Conservation (phyloP, 2,329 filamentous ascomycete genomes). For the Anthostomella pinea region DNA sequence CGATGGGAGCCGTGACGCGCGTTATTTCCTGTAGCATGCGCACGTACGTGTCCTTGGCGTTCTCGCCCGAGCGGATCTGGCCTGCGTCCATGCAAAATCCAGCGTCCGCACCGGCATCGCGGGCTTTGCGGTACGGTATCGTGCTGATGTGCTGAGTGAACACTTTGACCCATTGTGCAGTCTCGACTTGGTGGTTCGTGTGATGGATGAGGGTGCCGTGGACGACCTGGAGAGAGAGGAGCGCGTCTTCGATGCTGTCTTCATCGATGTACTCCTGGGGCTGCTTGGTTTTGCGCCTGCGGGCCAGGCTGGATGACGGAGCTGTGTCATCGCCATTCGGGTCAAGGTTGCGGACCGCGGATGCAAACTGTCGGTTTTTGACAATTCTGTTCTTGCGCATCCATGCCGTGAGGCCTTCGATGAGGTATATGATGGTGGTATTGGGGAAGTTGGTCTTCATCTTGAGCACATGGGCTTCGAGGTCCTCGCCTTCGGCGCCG, state of each 20-base stretch:
- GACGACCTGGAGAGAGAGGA: slow-evolving; percentile 66
- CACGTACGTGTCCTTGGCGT: slow-evolving; percentile 63
- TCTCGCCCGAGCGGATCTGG: slow-evolving; percentile 69
- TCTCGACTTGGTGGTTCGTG: slow-evolving; percentile 57
- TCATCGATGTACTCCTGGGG: slow-evolving; percentile 58
- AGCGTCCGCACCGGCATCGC: slow-evolving; percentile 49
- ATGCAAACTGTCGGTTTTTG: slow-evolving; percentile 65
- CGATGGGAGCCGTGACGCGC: slow-evolving; percentile 69
- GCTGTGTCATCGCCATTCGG: slow-evolving; percentile 30
- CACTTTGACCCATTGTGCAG: slow-evolving; percentile 67
- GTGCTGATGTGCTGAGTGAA: slow-evolving; percentile 80
- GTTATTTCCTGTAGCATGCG: slow-evolving; percentile 75
- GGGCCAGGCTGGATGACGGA: slow-evolving; percentile 23
- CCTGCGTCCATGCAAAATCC: slow-evolving; percentile 78
- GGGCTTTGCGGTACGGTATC: slow-evolving; percentile 64
- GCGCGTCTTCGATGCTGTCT: slow-evolving; percentile 66
- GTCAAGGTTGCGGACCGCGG: slow-evolving; percentile 54
- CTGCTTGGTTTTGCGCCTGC: slow-evolving; percentile 40
- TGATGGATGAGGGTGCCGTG: slow-evolving; percentile 70
- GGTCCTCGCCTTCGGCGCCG: slow-evolving; percentile 41
- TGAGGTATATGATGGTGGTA: slow-evolving; percentile 63
- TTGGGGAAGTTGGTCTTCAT: slow-evolving; percentile 53
- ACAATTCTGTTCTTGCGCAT: slow-evolving; percentile 66
- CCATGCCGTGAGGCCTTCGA: slow-evolving; percentile 67
- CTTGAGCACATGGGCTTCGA: slow-evolving; percentile 57